phyloP scores from a whole-genome alignment of 1,284 basidiomycete species.

The Naganishia liquefaciens region DNA sequence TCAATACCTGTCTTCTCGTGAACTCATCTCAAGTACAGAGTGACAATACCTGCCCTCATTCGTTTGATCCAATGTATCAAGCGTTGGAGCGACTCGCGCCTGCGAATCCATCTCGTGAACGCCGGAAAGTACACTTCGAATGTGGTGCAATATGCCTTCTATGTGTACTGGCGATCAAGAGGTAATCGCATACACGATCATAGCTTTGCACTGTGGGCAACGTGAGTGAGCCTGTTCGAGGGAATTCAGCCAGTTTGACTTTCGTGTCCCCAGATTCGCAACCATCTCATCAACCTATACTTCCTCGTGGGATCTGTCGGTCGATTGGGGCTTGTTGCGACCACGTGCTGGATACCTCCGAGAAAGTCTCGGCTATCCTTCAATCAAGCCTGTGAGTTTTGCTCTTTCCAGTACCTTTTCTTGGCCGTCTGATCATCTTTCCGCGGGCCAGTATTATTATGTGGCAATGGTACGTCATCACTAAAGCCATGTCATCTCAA shows the following conservation, averaged over 20 bases:
- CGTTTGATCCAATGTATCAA: conserved; percentile 83
- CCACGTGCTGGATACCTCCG: conserved; percentile 70
- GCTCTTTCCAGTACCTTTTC: neutral
- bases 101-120: conserved; percentile 80
- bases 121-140: conserved; percentile 75
- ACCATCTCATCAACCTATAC: conserved; percentile 70
- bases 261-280: conserved; percentile 51
- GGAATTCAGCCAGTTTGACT: neutral
- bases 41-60: conserved; percentile 56
- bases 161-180: conserved; percentile 67
- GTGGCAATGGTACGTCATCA: conserved; percentile 50
- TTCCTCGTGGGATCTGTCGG: conserved; percentile 67
- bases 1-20: neutral
- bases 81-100: conserved; percentile 75
- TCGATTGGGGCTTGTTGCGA: conserved; percentile 65
- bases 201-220: conserved; percentile 33
- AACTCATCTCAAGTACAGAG: conserved; percentile 14
- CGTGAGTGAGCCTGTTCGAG: conserved; percentile 13
- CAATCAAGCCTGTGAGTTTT: conserved; percentile 62
- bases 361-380: conserved; percentile 69
- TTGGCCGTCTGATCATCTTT: neutral
- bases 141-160: conserved; percentile 66
- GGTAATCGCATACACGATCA: conserved; percentile 24
- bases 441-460: conserved; percentile 54
- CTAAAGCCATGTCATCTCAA: conserved; percentile 53